Conservation (phyloP, 2,329 filamentous ascomycete genomes). For the Colletotrichum gigasporum region DNA sequence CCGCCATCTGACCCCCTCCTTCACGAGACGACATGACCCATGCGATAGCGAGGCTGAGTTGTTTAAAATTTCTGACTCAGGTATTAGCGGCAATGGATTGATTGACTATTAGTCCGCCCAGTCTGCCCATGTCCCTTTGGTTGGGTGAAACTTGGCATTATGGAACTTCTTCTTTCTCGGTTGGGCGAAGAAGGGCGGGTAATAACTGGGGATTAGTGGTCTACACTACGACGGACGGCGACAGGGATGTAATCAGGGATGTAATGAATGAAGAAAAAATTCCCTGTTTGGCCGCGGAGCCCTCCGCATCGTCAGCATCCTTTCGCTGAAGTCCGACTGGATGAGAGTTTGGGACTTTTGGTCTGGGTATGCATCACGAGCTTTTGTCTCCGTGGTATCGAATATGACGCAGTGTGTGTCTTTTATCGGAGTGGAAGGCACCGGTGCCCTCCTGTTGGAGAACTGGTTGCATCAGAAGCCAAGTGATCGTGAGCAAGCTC, state of each 20-base stretch:
- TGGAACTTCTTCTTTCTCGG: too few relatives aligned
- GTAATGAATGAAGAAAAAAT: not conserved
- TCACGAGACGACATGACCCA: not conserved
- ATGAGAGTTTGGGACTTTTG: not conserved
- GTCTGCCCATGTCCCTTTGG: too few relatives aligned
- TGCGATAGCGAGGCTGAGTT: not conserved
- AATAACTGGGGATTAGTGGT: constrained; percentile 4
- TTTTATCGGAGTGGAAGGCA: too few relatives aligned
- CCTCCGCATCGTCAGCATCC: constrained; percentile 2
- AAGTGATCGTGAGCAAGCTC: too few relatives aligned
- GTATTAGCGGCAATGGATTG: not conserved
- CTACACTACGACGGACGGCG: not conserved
- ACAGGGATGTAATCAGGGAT: not conserved
- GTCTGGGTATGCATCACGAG: too few relatives aligned
- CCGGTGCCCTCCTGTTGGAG: too few relatives aligned
- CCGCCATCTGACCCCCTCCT: not conserved
- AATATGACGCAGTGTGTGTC: too few relatives aligned
- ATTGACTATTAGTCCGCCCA: not conserved
- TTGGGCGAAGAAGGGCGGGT: not conserved
- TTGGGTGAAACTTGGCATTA: too few relatives aligned
- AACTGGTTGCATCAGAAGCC: too few relatives aligned
- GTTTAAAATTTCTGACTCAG: constrained; percentile 7
- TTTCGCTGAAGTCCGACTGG: not conserved
- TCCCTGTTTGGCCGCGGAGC: not conserved
- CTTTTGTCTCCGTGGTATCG: too few relatives aligned